Evolutionary conservation across 768 basidiomycete species (phyloP).

Genomic region (Tephrocybe sp.): DNA sequence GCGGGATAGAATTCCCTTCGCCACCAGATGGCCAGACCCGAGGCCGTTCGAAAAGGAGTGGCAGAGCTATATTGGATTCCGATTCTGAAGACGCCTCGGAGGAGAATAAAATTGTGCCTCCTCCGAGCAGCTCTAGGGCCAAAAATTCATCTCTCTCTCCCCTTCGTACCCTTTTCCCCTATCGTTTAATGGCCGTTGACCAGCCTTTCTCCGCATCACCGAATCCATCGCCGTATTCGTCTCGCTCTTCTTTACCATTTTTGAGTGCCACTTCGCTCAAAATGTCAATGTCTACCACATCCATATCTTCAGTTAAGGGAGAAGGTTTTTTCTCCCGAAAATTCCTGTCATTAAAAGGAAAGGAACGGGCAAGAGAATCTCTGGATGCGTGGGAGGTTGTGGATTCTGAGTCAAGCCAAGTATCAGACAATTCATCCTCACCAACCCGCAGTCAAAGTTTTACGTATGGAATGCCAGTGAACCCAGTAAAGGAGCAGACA

Average conservation of each 20-base stretch:
- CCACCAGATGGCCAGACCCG: slow-evolving; percentile 21
- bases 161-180: slow-evolving; percentile 44
- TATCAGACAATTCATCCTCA: slow-evolving; percentile 24
- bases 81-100: slow-evolving; percentile 24
- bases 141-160: slow-evolving; percentile 44
- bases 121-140: slow-evolving; percentile 28
- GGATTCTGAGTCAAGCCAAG: slow-evolving; percentile 21
- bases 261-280: slow-evolving; percentile 47
- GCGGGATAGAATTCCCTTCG: slow-evolving; percentile 32
- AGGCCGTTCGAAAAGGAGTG: slow-evolving; percentile 27
- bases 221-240: slow-evolving; percentile 38
- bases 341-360: slow-evolving; percentile 39
- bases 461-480: slow-evolving; percentile 21
- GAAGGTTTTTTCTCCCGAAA: slow-evolving; percentile 33
- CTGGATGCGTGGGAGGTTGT: slow-evolving; percentile 49
- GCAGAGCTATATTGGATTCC: slow-evolving; percentile 27
- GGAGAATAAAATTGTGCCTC: slow-evolving; percentile 7
- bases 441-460: slow-evolving; percentile 28
- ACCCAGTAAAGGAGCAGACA: slow-evolving; percentile 4
- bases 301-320: slow-evolving; percentile 31
- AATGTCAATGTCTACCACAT: slow-evolving; percentile 30
- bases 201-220: slow-evolving; percentile 40
- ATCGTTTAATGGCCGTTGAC: slow-evolving; percentile 32
- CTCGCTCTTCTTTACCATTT: slow-evolving; percentile 32
- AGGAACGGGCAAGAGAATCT: slow-evolving; percentile 35